Percentiles rank a stretch among this genome's conserved stretches.
phyloP scores from a whole-genome alignment of 2,329 filamentous ascomycete species.

The Cryoendolithus antarcticus region DNA sequence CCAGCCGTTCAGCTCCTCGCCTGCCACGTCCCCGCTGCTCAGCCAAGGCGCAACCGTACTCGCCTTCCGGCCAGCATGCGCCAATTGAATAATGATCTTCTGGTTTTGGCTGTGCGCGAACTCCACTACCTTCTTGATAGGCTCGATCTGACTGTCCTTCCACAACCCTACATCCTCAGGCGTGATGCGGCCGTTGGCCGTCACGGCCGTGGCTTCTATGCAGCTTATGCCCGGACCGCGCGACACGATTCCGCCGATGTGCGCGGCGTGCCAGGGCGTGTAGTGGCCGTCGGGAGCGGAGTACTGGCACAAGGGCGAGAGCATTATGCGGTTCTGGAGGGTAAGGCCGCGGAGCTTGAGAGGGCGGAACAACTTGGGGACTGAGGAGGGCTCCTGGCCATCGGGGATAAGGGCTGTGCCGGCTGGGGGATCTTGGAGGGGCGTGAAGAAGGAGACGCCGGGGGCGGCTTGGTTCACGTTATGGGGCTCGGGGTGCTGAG shows the following conservation, averaged over 20 bases:
- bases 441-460: slow-evolving; percentile 37
- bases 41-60: slow-evolving; percentile 54
- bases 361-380: slow-evolving; percentile 49
- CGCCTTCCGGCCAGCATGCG: slow-evolving; percentile 60
- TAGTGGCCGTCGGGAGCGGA: slow-evolving; percentile 57
- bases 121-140: slow-evolving; percentile 57
- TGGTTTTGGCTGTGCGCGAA: slow-evolving; percentile 70
- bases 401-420: slow-evolving; percentile 36
- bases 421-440: slow-evolving; percentile 32
- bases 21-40: slow-evolving; percentile 41
- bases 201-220: slow-evolving; percentile 67
- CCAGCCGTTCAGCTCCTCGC: slow-evolving; percentile 38
- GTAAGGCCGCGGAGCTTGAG: slow-evolving; percentile 46
- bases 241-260: slow-evolving; percentile 52
- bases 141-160: slow-evolving; percentile 70
- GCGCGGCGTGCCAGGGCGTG: slow-evolving; percentile 37
- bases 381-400: slow-evolving; percentile 30
- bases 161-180: slow-evolving; percentile 71
- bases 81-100: slow-evolving; percentile 68
- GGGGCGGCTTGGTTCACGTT: slow-evolving; percentile 31
- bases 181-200: slow-evolving; percentile 67
- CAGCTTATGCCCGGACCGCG: slow-evolving; percentile 63
- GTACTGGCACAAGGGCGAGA: slow-evolving; percentile 56
- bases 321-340: slow-evolving; percentile 53
- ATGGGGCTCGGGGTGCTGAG: slow-evolving; percentile 12